Percentiles rank a stretch among this genome's conserved stretches.
These are phyloP conservation scores for Nelumbo lutea DNA, from an alignment of 164 flowering plant species.

Conservation along the genomic window DNA sequence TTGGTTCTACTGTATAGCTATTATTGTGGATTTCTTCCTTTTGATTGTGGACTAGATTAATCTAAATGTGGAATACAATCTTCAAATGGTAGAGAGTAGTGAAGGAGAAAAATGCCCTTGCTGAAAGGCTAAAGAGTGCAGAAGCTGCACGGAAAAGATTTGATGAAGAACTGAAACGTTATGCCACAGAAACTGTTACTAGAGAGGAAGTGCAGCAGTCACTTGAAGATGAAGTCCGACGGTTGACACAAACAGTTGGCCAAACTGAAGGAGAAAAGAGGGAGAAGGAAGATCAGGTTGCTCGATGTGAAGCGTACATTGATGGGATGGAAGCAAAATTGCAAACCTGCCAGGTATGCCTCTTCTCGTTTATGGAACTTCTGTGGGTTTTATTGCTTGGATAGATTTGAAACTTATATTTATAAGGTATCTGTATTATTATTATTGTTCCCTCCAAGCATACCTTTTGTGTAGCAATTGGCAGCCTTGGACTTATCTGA, in stretches of 20 bases:
- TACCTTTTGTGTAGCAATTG: too few relatives aligned
- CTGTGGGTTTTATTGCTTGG: constrained; percentile 9
- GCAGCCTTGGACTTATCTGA: too few relatives aligned
- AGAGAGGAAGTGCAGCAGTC: constrained; percentile 83
- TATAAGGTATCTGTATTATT: too few relatives aligned
- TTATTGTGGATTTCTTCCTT: neutral
- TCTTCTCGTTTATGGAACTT: too few relatives aligned
- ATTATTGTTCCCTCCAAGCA: too few relatives aligned
- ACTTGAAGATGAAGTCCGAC: constrained; percentile 89
- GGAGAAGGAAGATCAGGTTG: constrained; percentile 95
- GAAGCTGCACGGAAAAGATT: constrained; percentile 86
- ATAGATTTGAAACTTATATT: neutral
- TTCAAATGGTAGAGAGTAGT: constrained; percentile 61
- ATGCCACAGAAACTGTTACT: constrained; percentile 80
- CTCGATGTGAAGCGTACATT: constrained; percentile 91
- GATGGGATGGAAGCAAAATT: constrained; percentile 88
- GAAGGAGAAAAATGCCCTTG: constrained; percentile 94
- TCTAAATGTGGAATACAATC: neutral
- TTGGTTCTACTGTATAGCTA: neutral
- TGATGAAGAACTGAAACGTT: constrained; percentile 90
- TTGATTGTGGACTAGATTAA: neutral
- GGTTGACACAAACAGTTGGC: constrained; percentile 85
- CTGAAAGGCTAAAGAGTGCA: constrained; percentile 85
- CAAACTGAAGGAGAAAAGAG: constrained; percentile 91
- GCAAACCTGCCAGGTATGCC: constrained; percentile 78